phyloP scores from a whole-genome alignment of 768 basidiomycete genomes.

The Tricholoma matsutake region DNA sequence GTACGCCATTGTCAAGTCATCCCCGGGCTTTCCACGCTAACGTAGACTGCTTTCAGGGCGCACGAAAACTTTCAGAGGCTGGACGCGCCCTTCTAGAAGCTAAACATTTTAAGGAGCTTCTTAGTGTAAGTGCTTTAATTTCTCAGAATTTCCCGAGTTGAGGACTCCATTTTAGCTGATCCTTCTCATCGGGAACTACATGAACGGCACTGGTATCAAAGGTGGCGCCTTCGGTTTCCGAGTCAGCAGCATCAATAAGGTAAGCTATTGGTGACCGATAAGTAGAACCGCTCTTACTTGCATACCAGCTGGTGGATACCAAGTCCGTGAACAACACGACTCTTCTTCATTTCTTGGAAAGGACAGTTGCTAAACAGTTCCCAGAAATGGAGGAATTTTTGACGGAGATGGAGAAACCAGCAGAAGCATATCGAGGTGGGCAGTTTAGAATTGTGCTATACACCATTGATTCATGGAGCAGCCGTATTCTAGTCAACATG shows the following conservation, averaged over 20 bases:
- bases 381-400: constrained; percentile 84
- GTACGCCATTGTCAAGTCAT: constrained; percentile 37
- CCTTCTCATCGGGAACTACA: constrained; percentile 93
- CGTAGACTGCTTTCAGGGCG: constrained; percentile 48
- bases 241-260: constrained; percentile 97
- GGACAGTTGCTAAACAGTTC: constrained; percentile 85
- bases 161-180: constrained; percentile 55
- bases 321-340: constrained; percentile 96
- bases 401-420: constrained; percentile 83
- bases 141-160: background rate
- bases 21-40: background rate
- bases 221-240: constrained; percentile 97
- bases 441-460: constrained; percentile 1
- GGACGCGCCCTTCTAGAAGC: constrained; percentile 78
- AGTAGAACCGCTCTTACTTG: background rate
- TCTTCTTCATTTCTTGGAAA: constrained; percentile 89
- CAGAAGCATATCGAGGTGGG: constrained; percentile 89
- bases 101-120: constrained; percentile 84
- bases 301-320: constrained; percentile 84
- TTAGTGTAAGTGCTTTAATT: constrained; percentile 56
- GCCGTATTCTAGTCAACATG: constrained; percentile 61
- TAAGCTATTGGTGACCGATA: constrained; percentile 22
- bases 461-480: constrained; percentile 4
- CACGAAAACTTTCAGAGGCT: constrained; percentile 78
- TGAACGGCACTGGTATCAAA: constrained; percentile 95